Evolutionary conservation across 805 yeast genomes (phyloP).

Genomic region (Saturnispora gosingensis): DNA sequence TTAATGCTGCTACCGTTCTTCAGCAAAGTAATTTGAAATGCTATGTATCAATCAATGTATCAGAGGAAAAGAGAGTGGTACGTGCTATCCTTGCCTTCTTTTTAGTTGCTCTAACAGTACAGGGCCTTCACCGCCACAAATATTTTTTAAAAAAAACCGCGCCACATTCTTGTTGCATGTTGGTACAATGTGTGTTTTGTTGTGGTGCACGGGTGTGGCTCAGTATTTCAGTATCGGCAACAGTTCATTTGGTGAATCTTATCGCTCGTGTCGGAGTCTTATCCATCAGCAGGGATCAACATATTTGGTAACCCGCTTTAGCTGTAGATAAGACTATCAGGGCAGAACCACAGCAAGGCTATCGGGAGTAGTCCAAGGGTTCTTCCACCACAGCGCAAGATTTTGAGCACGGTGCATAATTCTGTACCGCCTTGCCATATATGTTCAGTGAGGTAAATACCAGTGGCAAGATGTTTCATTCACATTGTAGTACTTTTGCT

Average conservation of each 20-base stretch:
- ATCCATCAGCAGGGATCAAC: neutral
- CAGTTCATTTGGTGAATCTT: neutral
- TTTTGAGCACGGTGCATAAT: no score
- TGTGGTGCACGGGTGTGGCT: neutral
- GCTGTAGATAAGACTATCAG: neutral
- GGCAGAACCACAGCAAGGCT: neutral
- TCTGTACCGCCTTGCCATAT: neutral
- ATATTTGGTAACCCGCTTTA: neutral
- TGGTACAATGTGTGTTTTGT: no score
- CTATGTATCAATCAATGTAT: neutral
- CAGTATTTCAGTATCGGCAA: neutral
- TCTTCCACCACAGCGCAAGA: no score
- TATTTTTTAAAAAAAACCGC: neutral
- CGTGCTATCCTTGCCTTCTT: neutral
- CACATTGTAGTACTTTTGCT: no score
- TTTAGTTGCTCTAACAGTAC: neutral
- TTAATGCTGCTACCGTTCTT: neutral
- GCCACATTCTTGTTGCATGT: neutral
- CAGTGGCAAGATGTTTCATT: no score
- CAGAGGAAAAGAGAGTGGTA: neutral
- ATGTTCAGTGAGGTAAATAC: no score
- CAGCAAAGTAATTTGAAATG: neutral
- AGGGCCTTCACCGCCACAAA: neutral
- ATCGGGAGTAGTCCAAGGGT: neutral
- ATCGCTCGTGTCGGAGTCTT: neutral